Evolutionary conservation across 192 early-diverging fungal genomes (phyloP), one percentile per base, ranked within the genome.

Genomic region (Backusella morwellensis): DNA sequence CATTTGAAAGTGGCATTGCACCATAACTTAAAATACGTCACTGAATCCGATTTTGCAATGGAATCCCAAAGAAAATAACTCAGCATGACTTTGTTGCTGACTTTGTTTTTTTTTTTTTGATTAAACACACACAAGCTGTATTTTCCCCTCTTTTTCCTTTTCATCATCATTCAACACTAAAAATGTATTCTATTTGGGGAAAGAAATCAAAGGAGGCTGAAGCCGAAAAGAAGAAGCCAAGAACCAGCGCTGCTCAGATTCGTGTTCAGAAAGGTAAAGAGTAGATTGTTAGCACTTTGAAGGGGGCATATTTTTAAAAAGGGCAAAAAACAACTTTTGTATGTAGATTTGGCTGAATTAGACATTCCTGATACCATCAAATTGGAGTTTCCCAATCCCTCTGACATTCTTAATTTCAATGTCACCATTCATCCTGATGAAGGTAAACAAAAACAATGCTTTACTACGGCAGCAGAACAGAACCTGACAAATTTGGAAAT

Each of bases 261-360:
- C 91, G 97, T 69, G 85, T 97, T 35, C 97, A 99, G 84, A 99
- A 99, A 91, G 95, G 94, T 94, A 79, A 41, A 79, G 26, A 11
- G 42, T 66, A 21, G 15, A 1, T n/a, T 35, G 9, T 4, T 9
- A 3, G 21, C 14, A 2, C 52, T 1, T 21, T 68, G 14, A 42
- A 3, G 14, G 26, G 34, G 26, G n/a, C 15, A 4, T 52, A 35
- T 35, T 8, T n/a, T 40, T 34, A n/a, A 1, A 35, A 35, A 36
- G 52, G 12, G 17, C 35, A 32, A 26, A 32, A 68, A 19, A 66
- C 35, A 74, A 66, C 8, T 17, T 23, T 21, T 6, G 36, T 35
- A 23, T 15, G 42, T 81, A 95, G 97, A 98, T 84, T 82, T 98
- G 72, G 85, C 86, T 63, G 97, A 98, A 80, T 75, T 97, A 70